Evolutionary conservation across 1,284 basidiomycete genomes (phyloP), one percentile per base, ranked within the genome.

Genomic region (Ustilago xerochloae): DNA sequence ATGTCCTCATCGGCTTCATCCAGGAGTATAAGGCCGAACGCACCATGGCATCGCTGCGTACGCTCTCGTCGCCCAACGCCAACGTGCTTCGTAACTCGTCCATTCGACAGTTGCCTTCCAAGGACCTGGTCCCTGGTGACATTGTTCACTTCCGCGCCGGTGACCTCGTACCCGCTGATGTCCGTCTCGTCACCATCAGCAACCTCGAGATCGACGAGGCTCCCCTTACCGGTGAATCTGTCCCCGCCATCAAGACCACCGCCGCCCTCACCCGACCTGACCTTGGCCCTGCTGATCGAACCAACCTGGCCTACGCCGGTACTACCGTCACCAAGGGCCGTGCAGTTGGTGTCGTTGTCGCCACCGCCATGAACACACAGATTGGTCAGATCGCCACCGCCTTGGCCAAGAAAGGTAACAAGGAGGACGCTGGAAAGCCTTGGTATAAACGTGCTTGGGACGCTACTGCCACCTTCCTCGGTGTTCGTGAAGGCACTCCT

Each of bases 401-500:
- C 18, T 49, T 81, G 18, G 66, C 73, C 46, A 62, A 66, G 41
- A 67, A 64, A 36, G 55, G 65, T 6, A 33, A 45, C 49, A 65
- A 53, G 24, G 59, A 66, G 24, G 58, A 57, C 16, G 46, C 10
- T n/a, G 43, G 54, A 15, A 49, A 59, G 13, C 53, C 64, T 32
- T 75, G 63, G 60, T 73, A 67, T 50, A 63, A 65, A 48, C 70
- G 77, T 15, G 51, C 57, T 12, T 81, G 79, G 79, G 75, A 78
- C 33, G 41, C 73, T 24, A 66, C 57, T 32, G 77, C 79, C 36
- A 64, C 50, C 35, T 77, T 77, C 67, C 73, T 87, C n/a, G 87
- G 87, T 47, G 79, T 87, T 5, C 85, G 84, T 18, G 86, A 86
- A 24, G 87, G 86, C 6, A 90, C 89, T 0, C 90, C 89, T 1